Conservation (phyloP, 2,329 filamentous ascomycete genomes). For the Bretziella fagacearum region DNA sequence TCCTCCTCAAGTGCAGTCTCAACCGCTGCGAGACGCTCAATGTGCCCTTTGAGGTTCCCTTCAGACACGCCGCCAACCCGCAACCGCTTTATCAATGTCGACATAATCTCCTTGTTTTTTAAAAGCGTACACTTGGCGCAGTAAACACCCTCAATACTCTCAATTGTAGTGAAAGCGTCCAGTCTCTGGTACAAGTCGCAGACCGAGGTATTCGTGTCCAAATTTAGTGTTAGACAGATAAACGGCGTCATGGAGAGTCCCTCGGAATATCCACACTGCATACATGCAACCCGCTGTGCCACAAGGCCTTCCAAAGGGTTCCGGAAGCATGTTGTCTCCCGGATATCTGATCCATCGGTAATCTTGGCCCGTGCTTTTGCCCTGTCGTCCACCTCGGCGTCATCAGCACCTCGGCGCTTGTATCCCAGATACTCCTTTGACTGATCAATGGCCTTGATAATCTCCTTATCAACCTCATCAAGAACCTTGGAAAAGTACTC, state of each 20-base stretch:
- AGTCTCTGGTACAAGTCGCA: conserved; percentile 66
- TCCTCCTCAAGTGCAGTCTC: conserved; percentile 59
- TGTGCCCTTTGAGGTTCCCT: conserved; percentile 33
- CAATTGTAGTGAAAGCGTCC: conserved; percentile 69
- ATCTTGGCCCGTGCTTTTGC: conserved; percentile 23
- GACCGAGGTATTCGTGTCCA: conserved; percentile 42
- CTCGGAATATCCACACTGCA: conserved; percentile 69
- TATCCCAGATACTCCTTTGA: conserved; percentile 5
- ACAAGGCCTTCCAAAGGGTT: conserved; percentile 80
- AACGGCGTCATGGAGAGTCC: conserved; percentile 83
- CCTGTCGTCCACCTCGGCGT: conserved; percentile 26
- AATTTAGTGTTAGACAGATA: conserved; percentile 76
- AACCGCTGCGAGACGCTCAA: conserved; percentile 45
- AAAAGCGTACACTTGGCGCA: conserved; percentile 81
- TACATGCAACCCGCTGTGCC: conserved; percentile 78
- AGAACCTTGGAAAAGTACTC: conserved; percentile 89
- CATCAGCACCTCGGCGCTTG: conserved; percentile 21
- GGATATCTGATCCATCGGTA: conserved; percentile 23
- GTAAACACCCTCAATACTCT: conserved; percentile 75
- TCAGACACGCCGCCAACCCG: conserved; percentile 22
- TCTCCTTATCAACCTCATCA: conserved; percentile 68
- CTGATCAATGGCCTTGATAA: conserved; percentile 30
- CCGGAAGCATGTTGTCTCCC: conserved; percentile 27
- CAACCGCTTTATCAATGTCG: conserved; percentile 24
- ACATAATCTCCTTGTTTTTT: conserved; percentile 32